Evolutionary conservation across 2,329 filamentous ascomycete species (phyloP), one percentile per base, ranked within the genome.

Genomic region (Colletotrichum tabaci): DNA sequence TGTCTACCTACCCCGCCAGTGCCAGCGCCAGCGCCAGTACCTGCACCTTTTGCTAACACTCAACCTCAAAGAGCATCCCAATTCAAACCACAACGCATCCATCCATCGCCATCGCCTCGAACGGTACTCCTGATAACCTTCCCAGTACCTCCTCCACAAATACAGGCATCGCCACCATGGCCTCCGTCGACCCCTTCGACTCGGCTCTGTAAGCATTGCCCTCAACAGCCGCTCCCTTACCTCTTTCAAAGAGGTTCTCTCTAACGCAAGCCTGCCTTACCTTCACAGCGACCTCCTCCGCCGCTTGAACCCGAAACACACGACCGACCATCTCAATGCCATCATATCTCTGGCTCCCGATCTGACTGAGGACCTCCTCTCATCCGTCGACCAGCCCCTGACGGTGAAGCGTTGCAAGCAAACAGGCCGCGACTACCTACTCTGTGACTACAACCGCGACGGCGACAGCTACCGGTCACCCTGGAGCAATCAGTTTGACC

Each of bases 401-500:
- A 91, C 93, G 71, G 89, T 97, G 74, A 92, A 93, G 77, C 93
- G 94, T 75, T 98, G 96, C 87, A 90, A 91, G 77, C 93, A 95
- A 84, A 93, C 94, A 42, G 94, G 95, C 77, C 93, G 96, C 76
- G 96, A 98, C 85, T 99, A 98, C 86, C 91, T 99, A 62, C 93
- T 98, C 79, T 99, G 96, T 88, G 96, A 99, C 89, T 99, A 99
- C 89, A 99, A 99, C 88, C 95, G 96, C 75, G 96, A 99, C 84
- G 96, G 96, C 74, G 96, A 98, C 85, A 97, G 93, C 84, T 98
- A 98, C 89, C 93, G 96, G 74, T 97, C 94, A 75, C 96, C 96
- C n/a, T 99, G 96, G 96, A 96, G 93, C 85, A 98, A 98, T 85
- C 93, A 98, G 84, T 99, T 99, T 82, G 95, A 98, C 81, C 96